Evolutionary conservation across 2,329 filamentous ascomycete genomes (phyloP).

Genomic region (Fusarium sp.): DNA sequence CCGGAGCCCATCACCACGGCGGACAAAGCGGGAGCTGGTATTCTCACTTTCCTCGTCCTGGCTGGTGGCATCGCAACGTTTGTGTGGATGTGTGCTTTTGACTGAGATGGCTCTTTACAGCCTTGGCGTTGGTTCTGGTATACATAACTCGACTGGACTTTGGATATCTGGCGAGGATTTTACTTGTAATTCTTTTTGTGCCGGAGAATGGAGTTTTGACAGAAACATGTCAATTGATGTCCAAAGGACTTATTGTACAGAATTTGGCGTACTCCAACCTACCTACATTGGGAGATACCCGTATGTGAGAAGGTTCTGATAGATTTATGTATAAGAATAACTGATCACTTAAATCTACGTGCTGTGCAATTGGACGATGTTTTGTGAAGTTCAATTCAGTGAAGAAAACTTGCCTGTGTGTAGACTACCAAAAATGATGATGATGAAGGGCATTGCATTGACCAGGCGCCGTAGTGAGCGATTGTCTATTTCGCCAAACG

Average conservation of each 20-base stretch:
- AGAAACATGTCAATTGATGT: not conserved
- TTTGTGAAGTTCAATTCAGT: no score
- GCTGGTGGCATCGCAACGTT: slow-evolving; percentile 59
- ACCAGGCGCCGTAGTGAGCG: no score
- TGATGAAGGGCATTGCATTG: no score
- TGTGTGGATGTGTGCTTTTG: slow-evolving; percentile 63
- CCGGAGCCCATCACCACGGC: slow-evolving; percentile 56
- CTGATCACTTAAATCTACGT: not conserved
- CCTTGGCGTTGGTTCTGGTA: slow-evolving; percentile 17
- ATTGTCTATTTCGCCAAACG: no score
- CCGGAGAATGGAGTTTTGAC: slow-evolving; percentile 30
- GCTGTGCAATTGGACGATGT: not conserved
- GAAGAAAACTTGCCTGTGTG: no score
- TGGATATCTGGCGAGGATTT: not conserved
- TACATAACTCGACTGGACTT: slow-evolving; percentile 9
- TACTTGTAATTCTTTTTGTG: slow-evolving; percentile 5
- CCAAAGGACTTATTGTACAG: not conserved
- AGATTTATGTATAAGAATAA: not conserved
- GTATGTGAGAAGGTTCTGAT: not conserved
- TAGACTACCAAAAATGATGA: not conserved
- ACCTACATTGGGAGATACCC: not conserved
- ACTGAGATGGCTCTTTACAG: slow-evolving; percentile 29
- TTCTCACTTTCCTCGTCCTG: slow-evolving; percentile 62
- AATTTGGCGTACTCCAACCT: not conserved
- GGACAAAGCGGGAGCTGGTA: slow-evolving; percentile 63